These are phyloP conservation scores for Fusarium robinianum DNA, from an alignment of 2,329 filamentous ascomycete species.

Conservation along the genomic window DNA sequence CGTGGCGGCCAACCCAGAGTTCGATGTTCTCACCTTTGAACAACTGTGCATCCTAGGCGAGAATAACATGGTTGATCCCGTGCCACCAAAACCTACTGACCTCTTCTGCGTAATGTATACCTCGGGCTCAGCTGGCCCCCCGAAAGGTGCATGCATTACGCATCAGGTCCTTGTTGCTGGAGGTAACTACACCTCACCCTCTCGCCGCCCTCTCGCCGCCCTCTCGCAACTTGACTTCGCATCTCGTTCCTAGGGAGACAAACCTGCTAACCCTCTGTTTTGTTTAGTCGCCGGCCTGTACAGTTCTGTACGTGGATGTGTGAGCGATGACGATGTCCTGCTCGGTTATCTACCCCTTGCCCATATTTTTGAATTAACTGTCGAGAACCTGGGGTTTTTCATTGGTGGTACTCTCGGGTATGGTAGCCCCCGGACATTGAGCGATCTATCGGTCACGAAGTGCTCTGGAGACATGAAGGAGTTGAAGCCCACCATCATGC, in stretches of 20 bases:
- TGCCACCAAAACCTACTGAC: slow-evolving; percentile 73
- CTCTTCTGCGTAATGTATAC: slow-evolving; percentile 85
- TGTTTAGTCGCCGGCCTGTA: slow-evolving; percentile 73
- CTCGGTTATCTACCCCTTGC: slow-evolving; percentile 91
- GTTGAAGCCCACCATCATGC: slow-evolving; percentile 82
- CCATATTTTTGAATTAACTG: slow-evolving; percentile 93
- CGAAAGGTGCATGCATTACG: slow-evolving; percentile 86
- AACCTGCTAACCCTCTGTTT: neutral
- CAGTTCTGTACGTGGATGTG: slow-evolving; percentile 73
- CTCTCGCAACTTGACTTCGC: slow-evolving; percentile 1
- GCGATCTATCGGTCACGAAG: slow-evolving; percentile 82
- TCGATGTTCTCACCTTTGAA: slow-evolving; percentile 57
- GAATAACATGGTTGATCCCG: slow-evolving; percentile 69
- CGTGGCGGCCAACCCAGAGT: slow-evolving; percentile 56
- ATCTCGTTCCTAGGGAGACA: too few relatives aligned
- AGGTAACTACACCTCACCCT: too few relatives aligned
- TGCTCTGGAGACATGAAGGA: slow-evolving; percentile 93
- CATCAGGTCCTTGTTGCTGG: slow-evolving; percentile 80
- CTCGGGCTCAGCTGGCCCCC: slow-evolving; percentile 84
- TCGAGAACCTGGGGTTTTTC: slow-evolving; percentile 87
- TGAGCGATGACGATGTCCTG: slow-evolving; percentile 76
- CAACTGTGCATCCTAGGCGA: slow-evolving; percentile 60
- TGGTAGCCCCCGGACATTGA: slow-evolving; percentile 83
- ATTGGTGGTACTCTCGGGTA: slow-evolving; percentile 92
- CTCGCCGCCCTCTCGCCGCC: slow-evolving; percentile 45